A percentile compares a stretch with the other conserved stretches of the same genome.
Conservation (phyloP, 1,139 yeast genomes). For the Taphrina flavorubra region DNA sequence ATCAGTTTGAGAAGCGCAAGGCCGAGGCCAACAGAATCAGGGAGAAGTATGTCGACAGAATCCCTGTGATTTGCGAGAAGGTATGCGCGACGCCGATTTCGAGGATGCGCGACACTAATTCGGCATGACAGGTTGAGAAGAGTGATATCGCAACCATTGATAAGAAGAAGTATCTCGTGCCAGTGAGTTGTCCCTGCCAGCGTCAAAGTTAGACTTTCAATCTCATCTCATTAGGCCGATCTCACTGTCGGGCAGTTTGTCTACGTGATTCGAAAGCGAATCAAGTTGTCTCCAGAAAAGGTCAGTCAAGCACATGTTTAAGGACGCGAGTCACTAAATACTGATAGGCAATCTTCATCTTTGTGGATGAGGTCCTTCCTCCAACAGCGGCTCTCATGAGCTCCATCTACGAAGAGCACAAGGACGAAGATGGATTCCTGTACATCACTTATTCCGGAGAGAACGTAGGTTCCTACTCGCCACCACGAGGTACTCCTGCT, state of each 20-base stretch:
- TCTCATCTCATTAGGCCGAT: constrained; percentile 59
- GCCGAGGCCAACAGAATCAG: constrained; percentile 93
- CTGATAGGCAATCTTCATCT: constrained; percentile 38
- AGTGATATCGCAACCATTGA: constrained; percentile 95
- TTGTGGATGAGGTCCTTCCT: constrained; percentile 85
- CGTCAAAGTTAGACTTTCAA: no score
- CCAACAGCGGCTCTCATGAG: constrained; percentile 98
- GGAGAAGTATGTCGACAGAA: constrained; percentile 86
- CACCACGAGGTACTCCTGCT: not conserved
- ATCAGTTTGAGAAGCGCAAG: constrained; percentile 74
- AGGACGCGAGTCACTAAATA: no score
- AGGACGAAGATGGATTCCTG: constrained; percentile 95
- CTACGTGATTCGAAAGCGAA: constrained; percentile 93
- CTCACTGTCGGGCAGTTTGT: constrained; percentile 97
- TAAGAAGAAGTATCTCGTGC: constrained; percentile 94
- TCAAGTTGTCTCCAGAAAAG: constrained; percentile 94
- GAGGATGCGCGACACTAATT: not conserved
- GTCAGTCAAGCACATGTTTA: constrained; percentile 55
- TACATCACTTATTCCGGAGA: constrained; percentile 76
- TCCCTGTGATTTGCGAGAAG: constrained; percentile 96
- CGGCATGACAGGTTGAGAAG: constrained; percentile 63
- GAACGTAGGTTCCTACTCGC: constrained; percentile 47
- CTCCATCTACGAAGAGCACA: constrained; percentile 91
- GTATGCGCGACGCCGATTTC: constrained; percentile 50
- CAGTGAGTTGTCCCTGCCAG: constrained; percentile 50